A percentile compares a stretch with the other conserved stretches of the same genome.
Conservation (phyloP, 192 early-diverging fungal species). For the Phycomyces blakesleeanus region DNA sequence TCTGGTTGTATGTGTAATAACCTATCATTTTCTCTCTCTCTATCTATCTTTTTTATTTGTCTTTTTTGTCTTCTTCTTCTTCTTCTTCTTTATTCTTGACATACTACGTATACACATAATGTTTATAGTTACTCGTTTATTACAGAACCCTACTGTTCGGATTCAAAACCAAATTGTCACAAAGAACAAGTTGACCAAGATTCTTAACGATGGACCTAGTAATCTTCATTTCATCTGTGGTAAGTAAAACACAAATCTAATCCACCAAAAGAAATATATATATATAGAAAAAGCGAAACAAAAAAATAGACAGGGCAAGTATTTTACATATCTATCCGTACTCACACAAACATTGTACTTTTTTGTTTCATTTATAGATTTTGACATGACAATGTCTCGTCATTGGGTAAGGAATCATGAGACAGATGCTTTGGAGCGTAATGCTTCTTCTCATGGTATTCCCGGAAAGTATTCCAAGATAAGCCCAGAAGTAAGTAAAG, state of each 20-base stretch:
- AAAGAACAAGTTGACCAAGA: slow-evolving; percentile 42
- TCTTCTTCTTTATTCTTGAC: background rate
- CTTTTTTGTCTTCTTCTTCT: background rate
- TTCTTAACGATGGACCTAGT: slow-evolving; percentile 43
- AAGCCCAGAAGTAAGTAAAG: slow-evolving; percentile 38
- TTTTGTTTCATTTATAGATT: slow-evolving; percentile 41
- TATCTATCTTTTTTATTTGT: background rate
- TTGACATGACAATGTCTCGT: slow-evolving; percentile 72
- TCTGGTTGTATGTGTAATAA: too few relatives aligned
- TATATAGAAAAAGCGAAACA: too few relatives aligned
- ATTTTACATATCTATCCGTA: background rate
- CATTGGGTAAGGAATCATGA: slow-evolving; percentile 34
- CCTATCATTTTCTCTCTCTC: background rate
- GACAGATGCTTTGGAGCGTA: slow-evolving; percentile 34
- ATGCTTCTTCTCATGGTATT: slow-evolving; percentile 44
- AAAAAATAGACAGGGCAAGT: background rate
- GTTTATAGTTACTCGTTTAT: slow-evolving; percentile 17
- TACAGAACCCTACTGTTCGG: slow-evolving; percentile 23
- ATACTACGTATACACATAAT: too few relatives aligned
- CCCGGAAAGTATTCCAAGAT: slow-evolving; percentile 32
- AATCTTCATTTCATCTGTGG: slow-evolving; percentile 58
- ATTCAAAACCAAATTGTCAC: slow-evolving; percentile 39
- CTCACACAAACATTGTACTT: background rate
- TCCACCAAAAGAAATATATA: too few relatives aligned
- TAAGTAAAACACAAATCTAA: slow-evolving; percentile 24